Base-by-base conservation (phyloP, 768 basidiomycete genomes). In the Suillus brevipes region DNA sequence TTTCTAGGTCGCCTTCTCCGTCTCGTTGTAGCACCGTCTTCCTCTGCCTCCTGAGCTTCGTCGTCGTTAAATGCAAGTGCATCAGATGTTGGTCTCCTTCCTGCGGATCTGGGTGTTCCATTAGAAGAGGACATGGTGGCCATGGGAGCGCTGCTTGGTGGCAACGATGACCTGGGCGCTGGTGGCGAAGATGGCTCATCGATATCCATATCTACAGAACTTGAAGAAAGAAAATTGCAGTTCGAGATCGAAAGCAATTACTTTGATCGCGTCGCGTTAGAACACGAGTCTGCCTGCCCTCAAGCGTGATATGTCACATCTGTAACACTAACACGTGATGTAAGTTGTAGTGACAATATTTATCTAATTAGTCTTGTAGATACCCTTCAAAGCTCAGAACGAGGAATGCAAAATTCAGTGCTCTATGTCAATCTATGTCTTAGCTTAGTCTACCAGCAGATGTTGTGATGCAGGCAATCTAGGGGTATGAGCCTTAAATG, bases 141-240 rank as follows among this genome's bases (percentile, higher is more conserved):
- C 38, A 76, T 64, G 2, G 81, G 82, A 4, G 81, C 83, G 64
- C 83, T 85, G 68, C 84, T 85, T 20, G 82, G 81, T 13, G 83
- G 84, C 23, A 85, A 69, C 50, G 88, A 87, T 2, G 83, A 85
- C 37, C 79, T 79, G 47, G 82, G 79, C 8, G 79, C 80, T 40
- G 80, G 79, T 34, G 89, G 88, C 16, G 89, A 90, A 2, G 86
- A 86, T 56, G 83, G 78, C 16, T 79, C 83, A 64, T 84, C 86
- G 61, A 82, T 74, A 70, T 87, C 83, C 88, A 89, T 89, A 69
- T 62, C 57, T 59, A 62, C 6, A 62, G 56, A 45, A 28, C 50
- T 64, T 28, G 60, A 52, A 37, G 10, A 36, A 38, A 4, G 25
- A 53, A 43, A 66, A 43, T 42, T 8, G 61, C 63, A 59, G 67